Base-by-base conservation (phyloP, 2,329 filamentous ascomycete species). In the Pseudopyrenochaeta lycopersici region DNA sequence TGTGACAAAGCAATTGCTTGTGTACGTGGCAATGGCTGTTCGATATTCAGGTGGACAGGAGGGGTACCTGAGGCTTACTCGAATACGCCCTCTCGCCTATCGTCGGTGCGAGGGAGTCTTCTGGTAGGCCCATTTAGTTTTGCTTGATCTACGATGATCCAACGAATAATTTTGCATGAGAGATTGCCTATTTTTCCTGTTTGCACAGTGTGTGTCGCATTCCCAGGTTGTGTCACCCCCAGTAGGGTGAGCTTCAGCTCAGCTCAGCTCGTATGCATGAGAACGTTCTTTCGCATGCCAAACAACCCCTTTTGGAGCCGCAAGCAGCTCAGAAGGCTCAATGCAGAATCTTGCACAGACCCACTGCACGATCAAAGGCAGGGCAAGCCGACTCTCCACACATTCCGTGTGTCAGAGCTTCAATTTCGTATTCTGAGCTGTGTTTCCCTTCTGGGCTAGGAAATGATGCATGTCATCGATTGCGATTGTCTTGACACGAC, bases 401-500 rank as follows among this genome's bases (percentile, higher is more conserved):
- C 10, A 21, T 29, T 17, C 7, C 12, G 39, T 15, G 50, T 44
- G 52, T 30, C 33, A 43, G 35, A 49, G 29, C 18, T 46, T n/a
- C 46, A 43, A 29, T 49, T 29, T 40, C 44, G 35, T 38, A 49
- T 48, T n/a, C 12, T 15, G 42, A 38, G 17, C 33, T 10, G 21
- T 29, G 33, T 20, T 11, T 32, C 31, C 39, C 27, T 38, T 49
- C 32, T 31, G 33, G 52, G 45, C 53, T 52, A 51, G 52, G 42
- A 46, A 48, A 36, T 41, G 39, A 60, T 70, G 69, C 69, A 66
- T 68, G 67, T 66, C 67, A 69, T 71, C 49, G 53, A 63, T 67
- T 58, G 33, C 38, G 47, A 46, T 48, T 49, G 39, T 52, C 46
- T 36, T 38, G 30, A 61, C 54, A 43, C 46, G 52, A 49, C 43